A percentile compares a stretch with the other conserved stretches of the same genome.
phyloP scores from a whole-genome alignment of 2,329 filamentous ascomycete species.

The Knufia fluminis region DNA sequence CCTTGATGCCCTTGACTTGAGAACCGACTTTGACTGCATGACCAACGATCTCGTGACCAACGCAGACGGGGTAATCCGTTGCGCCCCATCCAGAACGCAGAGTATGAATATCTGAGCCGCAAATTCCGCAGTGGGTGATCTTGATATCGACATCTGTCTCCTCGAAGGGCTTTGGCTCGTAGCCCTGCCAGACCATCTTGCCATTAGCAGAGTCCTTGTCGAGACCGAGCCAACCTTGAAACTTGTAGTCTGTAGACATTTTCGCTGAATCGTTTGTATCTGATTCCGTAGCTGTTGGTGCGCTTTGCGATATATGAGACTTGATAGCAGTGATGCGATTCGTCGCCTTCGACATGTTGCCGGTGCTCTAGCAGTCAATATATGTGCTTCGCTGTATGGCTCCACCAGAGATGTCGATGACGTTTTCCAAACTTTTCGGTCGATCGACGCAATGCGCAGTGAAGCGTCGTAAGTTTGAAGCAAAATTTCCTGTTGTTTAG shows the following conservation, averaged over 20 bases:
- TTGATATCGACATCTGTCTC: slow-evolving; percentile 59
- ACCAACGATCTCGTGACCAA: slow-evolving; percentile 59
- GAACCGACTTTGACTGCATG: slow-evolving; percentile 47
- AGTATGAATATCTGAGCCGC: slow-evolving; percentile 49
- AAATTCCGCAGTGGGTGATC: slow-evolving; percentile 58
- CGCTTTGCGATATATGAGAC: not conserved
- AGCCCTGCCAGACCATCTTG: slow-evolving; percentile 30
- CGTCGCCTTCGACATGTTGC: not conserved
- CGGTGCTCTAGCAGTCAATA: not conserved
- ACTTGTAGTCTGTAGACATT: slow-evolving; percentile 37
- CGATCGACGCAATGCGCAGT: not conserved
- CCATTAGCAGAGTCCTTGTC: slow-evolving; percentile 42
- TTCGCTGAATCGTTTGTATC: not conserved
- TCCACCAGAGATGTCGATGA: not conserved
- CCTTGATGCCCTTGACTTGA: slow-evolving; percentile 36
- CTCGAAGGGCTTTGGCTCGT: slow-evolving; percentile 37
- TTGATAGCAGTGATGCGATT: not conserved
- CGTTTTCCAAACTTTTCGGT: not conserved
- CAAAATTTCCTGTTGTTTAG: no score
- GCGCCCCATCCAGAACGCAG: slow-evolving; percentile 33
- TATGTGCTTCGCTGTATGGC: not conserved
- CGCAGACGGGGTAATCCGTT: slow-evolving; percentile 35
- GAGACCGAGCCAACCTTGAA: slow-evolving; percentile 50
- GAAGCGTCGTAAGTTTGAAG: no score
- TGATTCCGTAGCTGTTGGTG: no score